Evolutionary conservation across 495 filamentous ascomycete species (phyloP), one percentile per base, ranked within the genome.

Genomic region (Penicillium diatomitis): DNA sequence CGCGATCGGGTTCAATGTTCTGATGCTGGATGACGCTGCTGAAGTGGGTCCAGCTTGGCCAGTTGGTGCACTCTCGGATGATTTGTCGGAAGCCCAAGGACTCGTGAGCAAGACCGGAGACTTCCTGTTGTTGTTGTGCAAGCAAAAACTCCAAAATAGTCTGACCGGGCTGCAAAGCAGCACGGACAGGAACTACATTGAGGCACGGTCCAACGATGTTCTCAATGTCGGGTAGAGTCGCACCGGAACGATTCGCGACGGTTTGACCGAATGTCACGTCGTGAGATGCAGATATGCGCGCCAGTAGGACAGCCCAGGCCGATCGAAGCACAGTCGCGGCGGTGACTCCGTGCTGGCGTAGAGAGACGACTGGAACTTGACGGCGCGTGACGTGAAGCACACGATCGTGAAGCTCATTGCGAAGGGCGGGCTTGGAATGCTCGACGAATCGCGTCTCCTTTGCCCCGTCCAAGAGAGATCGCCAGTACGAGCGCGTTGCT

Each of bases 41-140:
- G 55, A 68, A 69, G 29, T 50, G 49, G 9, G 59, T 63, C 51
- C 53, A 57, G n/a, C 55, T 46, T 10, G 74, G 68, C 77, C 76
- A 79, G 28, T 70, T 56, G 6, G 74, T 78, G 55, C 75, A 79
- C 6, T 67, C 41, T 9, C 68, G 51, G 11, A 78, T 60, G 36
- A 79, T 81, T 38, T 77, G 68, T 8, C 61, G 53, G 59, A 74
- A 71, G 0, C 74, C 75, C 2, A 78, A 54, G 48, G 65, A 48
- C 56, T 79, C 74, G 33, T 66, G 67, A 0, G 65, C 63, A 46
- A 73, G 70, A 30, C 56, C 68, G 3, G 61, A 63, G 3, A 75
- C 59, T 41, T 77, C 68, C 52, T 79, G 73, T 8, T 71, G 59
- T 50, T 80, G 77, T 32, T 75, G 59, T 11, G 62, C 54, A 6